Conservation (phyloP, 768 basidiomycete genomes). For the Lactifluus echinatus region DNA sequence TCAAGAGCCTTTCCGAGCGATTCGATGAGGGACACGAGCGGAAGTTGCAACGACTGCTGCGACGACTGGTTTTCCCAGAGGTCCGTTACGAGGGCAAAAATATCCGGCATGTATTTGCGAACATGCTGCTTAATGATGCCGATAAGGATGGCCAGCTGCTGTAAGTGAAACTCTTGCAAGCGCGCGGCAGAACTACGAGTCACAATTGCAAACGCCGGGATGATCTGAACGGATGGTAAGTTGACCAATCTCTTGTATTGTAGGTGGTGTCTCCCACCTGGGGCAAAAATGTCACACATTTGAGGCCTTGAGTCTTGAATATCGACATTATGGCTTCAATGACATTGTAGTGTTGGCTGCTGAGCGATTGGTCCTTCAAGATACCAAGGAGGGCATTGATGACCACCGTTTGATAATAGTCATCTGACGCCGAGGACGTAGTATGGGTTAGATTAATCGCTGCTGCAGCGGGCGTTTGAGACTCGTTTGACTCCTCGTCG, state of each 20-base stretch:
- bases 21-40: constrained; percentile 88
- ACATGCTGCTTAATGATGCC: constrained; percentile 97
- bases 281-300: constrained; percentile 91
- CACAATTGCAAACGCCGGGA: constrained; percentile 89
- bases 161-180: constrained; percentile 86
- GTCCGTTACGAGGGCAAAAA: constrained; percentile 80
- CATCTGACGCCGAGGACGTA: constrained; percentile 65
- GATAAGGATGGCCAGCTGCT: constrained; percentile 91
- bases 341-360: constrained; percentile 81
- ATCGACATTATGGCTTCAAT: constrained; percentile 99
- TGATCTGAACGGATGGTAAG: constrained; percentile 46
- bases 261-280: constrained; percentile 44
- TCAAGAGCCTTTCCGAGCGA: constrained; percentile 89
- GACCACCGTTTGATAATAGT: constrained; percentile 96
- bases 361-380: constrained; percentile 81
- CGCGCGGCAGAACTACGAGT: constrained; percentile 75
- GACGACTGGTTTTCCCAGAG: constrained; percentile 82
- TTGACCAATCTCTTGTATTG: background rate
- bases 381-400: constrained; percentile 82
- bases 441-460: constrained; percentile 63
- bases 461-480: constrained; percentile 46
- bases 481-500: constrained; percentile 48
- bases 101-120: constrained; percentile 79
- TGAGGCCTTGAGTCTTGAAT: constrained; percentile 95
- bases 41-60: constrained; percentile 77